Evolutionary conservation across 2,329 filamentous ascomycete genomes (phyloP).

Genomic region (Akanthomyces muscarius): DNA sequence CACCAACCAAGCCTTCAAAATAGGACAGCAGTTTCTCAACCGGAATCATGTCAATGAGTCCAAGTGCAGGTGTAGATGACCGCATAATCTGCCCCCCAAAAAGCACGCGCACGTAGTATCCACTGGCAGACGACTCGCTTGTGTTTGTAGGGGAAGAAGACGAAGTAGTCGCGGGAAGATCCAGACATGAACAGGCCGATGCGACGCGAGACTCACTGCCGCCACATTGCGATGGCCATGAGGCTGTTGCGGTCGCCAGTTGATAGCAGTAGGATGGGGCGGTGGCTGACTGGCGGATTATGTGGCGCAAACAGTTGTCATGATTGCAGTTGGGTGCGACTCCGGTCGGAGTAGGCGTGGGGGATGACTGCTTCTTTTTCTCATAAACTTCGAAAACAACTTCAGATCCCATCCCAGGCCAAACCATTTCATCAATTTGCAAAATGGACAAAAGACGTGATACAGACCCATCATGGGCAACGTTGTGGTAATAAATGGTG

Average conservation of each 20-base stretch:
- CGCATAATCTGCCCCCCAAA: conserved; percentile 64
- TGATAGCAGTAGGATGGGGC: conserved; percentile 25
- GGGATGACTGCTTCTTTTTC: conserved; percentile 27
- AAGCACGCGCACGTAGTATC: conserved; percentile 61
- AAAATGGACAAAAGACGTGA: conserved; percentile 64
- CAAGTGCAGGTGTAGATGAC: conserved; percentile 67
- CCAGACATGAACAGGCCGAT: conserved; percentile 29
- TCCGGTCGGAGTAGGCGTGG: conserved; percentile 21
- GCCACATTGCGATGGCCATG: conserved; percentile 27
- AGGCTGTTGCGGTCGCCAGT: conserved; percentile 19
- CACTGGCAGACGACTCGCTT: conserved; percentile 29
- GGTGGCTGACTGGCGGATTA: conserved; percentile 25
- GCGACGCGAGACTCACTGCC: conserved; percentile 22
- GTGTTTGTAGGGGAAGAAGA: conserved; percentile 51
- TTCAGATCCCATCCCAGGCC: conserved; percentile 80
- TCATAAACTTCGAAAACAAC: conserved; percentile 71
- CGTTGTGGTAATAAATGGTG: conserved; percentile 64
- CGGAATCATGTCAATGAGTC: conserved; percentile 66
- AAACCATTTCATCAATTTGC: conserved; percentile 73
- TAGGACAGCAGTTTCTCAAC: conserved; percentile 62
- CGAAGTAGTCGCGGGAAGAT: conserved; percentile 19
- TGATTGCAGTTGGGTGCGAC: conserved; percentile 24
- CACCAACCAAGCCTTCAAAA: conserved; percentile 66
- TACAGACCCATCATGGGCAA: conserved; percentile 75
- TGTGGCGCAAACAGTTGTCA: conserved; percentile 31